Conservation (phyloP, 2,329 filamentous ascomycete species). For the Fusarium sp. region DNA sequence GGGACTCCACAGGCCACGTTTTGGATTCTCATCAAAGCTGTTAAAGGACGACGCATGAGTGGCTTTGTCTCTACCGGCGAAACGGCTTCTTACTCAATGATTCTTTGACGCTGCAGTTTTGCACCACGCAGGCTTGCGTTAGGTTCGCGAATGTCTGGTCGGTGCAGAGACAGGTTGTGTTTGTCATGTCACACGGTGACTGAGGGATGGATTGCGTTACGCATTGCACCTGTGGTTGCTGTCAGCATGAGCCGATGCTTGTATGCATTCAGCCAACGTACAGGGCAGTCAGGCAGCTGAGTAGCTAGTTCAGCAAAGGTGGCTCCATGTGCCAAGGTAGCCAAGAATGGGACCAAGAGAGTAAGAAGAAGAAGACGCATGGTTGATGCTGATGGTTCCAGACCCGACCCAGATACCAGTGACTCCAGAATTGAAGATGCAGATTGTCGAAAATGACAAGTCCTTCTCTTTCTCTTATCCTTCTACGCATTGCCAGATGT, state of each 20-base stretch:
- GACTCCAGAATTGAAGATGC: neutral
- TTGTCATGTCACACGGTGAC: conserved; percentile 26
- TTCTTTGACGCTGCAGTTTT: conserved; percentile 30
- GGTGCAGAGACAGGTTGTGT: conserved; percentile 31
- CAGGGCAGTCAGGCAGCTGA: conserved; percentile 24
- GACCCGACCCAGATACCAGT: neutral
- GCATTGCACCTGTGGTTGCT: conserved; percentile 19
- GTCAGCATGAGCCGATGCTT: conserved; percentile 1
- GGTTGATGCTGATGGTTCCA: neutral
- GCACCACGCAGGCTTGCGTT: conserved; percentile 22
- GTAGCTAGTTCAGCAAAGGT: conserved; percentile 22
- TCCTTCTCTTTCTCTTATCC: conserved; percentile 16
- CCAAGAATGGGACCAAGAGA: conserved; percentile 4
- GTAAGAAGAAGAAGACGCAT: conserved; percentile 27
- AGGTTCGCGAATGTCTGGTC: conserved; percentile 24
- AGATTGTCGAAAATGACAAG: neutral
- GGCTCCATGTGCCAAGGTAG: conserved; percentile 22
- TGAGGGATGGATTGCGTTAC: conserved; percentile 16
- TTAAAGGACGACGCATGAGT: neutral
- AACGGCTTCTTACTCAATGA: conserved; percentile 14
- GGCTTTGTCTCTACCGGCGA: accelerated
- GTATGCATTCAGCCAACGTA: neutral
- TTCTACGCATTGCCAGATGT: neutral
- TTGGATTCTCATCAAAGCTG: conserved; percentile 24
- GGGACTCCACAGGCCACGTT: conserved; percentile 26